These are phyloP conservation scores for Nectriaceae sp. DNA, from an alignment of 2,329 filamentous ascomycete genomes.

Conservation along the genomic window DNA sequence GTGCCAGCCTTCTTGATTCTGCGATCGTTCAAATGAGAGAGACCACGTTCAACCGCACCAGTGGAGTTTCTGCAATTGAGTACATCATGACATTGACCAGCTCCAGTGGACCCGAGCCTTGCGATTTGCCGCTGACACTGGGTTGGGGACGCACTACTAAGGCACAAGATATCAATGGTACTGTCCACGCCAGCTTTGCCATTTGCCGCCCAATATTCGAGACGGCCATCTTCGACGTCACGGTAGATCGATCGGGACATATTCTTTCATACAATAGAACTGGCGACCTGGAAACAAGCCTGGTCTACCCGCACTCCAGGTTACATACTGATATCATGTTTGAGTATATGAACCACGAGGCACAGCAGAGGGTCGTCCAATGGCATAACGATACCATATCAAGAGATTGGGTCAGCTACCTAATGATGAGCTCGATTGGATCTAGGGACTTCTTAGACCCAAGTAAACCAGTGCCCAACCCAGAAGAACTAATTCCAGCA, in stretches of 20 bases:
- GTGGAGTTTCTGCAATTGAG: conserved; percentile 5
- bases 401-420: conserved; percentile 48
- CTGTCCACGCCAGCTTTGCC: conserved; percentile 19
- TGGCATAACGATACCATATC: conserved; percentile 53
- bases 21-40: conserved; percentile 1
- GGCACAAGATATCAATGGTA: conserved; percentile 7
- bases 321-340: conserved; percentile 17
- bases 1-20: not conserved
- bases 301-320: conserved; percentile 18
- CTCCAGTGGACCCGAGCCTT: not conserved
- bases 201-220: conserved; percentile 30
- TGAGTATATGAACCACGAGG: conserved; percentile 3
- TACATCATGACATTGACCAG: not conserved
- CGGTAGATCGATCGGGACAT: conserved; percentile 26
- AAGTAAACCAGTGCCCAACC: conserved; percentile 14
- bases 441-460: conserved; percentile 36
- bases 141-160: conserved; percentile 24
- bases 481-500: conserved; percentile 8
- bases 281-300: conserved; percentile 4
- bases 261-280: conserved; percentile 21
- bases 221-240: conserved; percentile 38
- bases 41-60: not conserved
- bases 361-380: not conserved
- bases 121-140: conserved; percentile 16
- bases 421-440: conserved; percentile 37